phyloP scores from a whole-genome alignment of 2,329 filamentous ascomycete genomes.

The Sporothrix brasiliensis region DNA sequence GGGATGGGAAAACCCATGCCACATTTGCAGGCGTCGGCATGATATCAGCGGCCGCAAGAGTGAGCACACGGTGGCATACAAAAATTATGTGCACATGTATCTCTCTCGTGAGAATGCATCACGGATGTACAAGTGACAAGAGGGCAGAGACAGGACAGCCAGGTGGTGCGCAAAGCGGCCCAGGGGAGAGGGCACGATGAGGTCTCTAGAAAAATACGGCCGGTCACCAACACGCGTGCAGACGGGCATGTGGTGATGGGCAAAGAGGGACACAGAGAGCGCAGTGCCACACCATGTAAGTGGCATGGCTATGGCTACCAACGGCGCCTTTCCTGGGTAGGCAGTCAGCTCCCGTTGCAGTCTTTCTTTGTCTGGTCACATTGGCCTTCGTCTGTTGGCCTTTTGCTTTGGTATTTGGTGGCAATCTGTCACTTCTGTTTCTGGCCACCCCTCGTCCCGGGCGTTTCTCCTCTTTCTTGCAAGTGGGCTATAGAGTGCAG shows the following conservation, averaged over 20 bases:
- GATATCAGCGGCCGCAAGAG: not conserved
- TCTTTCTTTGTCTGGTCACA: not conserved
- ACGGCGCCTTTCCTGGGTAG: not conserved
- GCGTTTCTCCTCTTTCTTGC: not conserved
- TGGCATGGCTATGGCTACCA: not conserved
- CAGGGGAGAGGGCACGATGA: conserved; percentile 13
- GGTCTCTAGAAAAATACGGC: conserved; percentile 17
- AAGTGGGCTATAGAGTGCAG: not conserved
- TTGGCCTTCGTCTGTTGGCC: not conserved
- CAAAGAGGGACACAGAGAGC: not conserved
- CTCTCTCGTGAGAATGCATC: conserved; percentile 24
- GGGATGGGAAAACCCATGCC: not conserved
- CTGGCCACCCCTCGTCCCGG: not conserved
- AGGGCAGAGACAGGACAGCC: not conserved
- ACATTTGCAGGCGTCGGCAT: conserved; percentile 12
- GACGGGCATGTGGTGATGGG: not conserved
- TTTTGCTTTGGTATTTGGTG: not conserved
- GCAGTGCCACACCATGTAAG: conserved; percentile 6
- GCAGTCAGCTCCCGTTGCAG: not conserved
- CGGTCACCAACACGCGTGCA: not conserved
- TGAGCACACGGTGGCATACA: not conserved
- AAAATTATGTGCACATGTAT: conserved; percentile 15
- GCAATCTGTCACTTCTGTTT: not conserved
- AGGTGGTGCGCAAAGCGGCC: not conserved
- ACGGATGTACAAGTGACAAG: conserved; percentile 14